Base-by-base conservation (phyloP, 768 basidiomycete genomes). In the Collybia sordida region DNA sequence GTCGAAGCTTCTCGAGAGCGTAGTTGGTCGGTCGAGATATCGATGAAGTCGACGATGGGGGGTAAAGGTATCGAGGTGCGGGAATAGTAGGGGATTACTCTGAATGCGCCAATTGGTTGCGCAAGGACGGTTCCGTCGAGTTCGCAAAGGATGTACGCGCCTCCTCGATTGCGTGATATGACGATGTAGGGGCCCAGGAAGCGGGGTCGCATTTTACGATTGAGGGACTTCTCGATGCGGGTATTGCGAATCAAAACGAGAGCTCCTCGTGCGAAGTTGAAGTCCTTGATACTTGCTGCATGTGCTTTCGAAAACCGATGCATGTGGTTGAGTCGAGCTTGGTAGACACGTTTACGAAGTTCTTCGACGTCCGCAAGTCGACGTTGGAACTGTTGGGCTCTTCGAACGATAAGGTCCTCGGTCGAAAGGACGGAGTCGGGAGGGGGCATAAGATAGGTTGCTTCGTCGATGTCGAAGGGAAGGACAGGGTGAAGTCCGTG, bases 101-200 rank as follows among this genome's bases (percentile, higher is more conserved):
- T n/a, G n/a, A n/a, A n/a, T n/a, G n/a, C n/a, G n/a, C n/a, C n/a
- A n/a, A n/a, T n/a, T n/a, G n/a, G n/a, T n/a, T n/a, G n/a, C n/a
- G n/a, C n/a, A n/a, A n/a, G n/a, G n/a, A n/a, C n/a, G 3, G 54
- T 35, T 14, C 56, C 47, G 39, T 59, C 44, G 19, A 59, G 36
- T 38, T 59, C 56, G 24, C 50, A 36, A 5, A 59, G 21, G 14
- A 52, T 47, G 25, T 55, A 59, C n/a, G 31, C 37, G 24, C 49
- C 52, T 22, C 23, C 23, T 22, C 22, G 35, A 24, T 53, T 58
- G 21, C 45, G 52, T n/a, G 49, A 27, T 7, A 62, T 46, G 1
- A 69, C 62, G 21, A 57, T 43, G 41, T 51, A 58, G 0, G 66
- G 69, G 12, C 66, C 66, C 15, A 64, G 34, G 41, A 69, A 69